Percentiles rank a stretch among this genome's conserved stretches.
Evolutionary conservation across 2,329 filamentous ascomycete genomes (phyloP).

Genomic region (Aspergillus pseudoterreus): DNA sequence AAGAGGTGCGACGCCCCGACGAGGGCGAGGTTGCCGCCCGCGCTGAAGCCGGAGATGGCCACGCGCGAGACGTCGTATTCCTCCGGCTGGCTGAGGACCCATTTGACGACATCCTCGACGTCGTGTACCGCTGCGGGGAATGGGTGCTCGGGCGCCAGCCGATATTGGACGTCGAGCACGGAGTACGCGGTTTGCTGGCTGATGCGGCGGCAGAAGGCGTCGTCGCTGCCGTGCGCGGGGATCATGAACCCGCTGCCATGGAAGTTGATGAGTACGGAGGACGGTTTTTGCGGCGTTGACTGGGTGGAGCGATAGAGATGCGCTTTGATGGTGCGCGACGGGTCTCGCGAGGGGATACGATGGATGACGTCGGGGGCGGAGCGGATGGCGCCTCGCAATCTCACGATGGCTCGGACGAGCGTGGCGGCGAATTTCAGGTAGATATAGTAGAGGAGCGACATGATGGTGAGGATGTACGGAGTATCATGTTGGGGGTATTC

Average conservation of each 20-base stretch:
- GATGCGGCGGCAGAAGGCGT: slow-evolving; percentile 24
- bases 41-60: slow-evolving; percentile 39
- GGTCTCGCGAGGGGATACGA: slow-evolving; percentile 18
- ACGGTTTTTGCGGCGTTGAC: slow-evolving; percentile 2
- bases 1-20: neutral
- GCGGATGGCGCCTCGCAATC: neutral
- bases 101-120: slow-evolving; percentile 30
- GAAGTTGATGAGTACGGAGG: slow-evolving; percentile 25
- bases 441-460: neutral
- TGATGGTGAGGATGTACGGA: neutral
- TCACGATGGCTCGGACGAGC: neutral
- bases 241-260: slow-evolving; percentile 29
- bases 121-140: slow-evolving; percentile 38
- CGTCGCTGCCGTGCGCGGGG: slow-evolving; percentile 24
- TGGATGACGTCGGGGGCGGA: slow-evolving; percentile 20
- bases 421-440: neutral
- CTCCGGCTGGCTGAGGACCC: slow-evolving; percentile 26
- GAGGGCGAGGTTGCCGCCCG: slow-evolving; percentile 35
- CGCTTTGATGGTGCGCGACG: slow-evolving; percentile 21
- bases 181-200: slow-evolving; percentile 20
- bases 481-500: too few relatives aligned
- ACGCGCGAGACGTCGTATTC: slow-evolving; percentile 28
- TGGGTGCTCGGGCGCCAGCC: slow-evolving; percentile 35
- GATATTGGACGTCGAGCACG: slow-evolving; percentile 37
- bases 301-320: slow-evolving; percentile 23